Conservation (phyloP, 2,329 filamentous ascomycete genomes). For the Botrytis hyacinthi region DNA sequence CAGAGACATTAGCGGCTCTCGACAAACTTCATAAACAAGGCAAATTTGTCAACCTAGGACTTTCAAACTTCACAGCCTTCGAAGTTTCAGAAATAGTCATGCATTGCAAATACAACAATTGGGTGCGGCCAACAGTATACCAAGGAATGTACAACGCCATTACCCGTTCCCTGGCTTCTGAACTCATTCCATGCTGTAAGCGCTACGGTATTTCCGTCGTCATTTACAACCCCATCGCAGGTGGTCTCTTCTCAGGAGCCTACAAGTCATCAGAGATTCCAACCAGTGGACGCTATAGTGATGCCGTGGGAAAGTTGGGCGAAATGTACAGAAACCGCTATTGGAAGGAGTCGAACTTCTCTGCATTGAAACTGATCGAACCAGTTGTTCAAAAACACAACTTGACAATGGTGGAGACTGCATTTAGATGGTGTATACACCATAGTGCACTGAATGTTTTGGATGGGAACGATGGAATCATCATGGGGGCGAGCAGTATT, state of each 20-base stretch:
- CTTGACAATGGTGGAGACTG: conserved; percentile 58
- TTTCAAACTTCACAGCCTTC: conserved; percentile 83
- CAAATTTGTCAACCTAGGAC: conserved; percentile 76
- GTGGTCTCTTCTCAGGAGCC: conserved; percentile 78
- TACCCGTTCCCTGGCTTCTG: conserved; percentile 70
- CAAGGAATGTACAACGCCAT: conserved; percentile 87
- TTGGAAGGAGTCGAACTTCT: conserved; percentile 62
- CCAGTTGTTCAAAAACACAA: conserved; percentile 58
- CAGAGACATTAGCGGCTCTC: conserved; percentile 73
- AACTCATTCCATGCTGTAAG: conserved; percentile 70
- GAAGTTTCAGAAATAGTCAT: conserved; percentile 84
- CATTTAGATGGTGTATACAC: conserved; percentile 58
- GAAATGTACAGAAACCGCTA: conserved; percentile 57
- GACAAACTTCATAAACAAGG: conserved; percentile 79
- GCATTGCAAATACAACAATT: conserved; percentile 73
- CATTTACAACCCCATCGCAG: conserved; percentile 78
- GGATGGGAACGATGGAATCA: conserved; percentile 44
- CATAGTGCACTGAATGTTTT: conserved; percentile 57
- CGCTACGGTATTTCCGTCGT: conserved; percentile 78
- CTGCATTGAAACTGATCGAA: conserved; percentile 59
- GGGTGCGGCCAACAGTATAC: conserved; percentile 69
- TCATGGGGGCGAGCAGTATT: conserved; percentile 44
- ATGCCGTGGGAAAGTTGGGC: conserved; percentile 46
- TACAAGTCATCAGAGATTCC: conserved; percentile 52
- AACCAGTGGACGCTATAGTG: conserved; percentile 64